Evolutionary conservation across 2,329 filamentous ascomycete species (phyloP), one percentile per base, ranked within the genome.

Genomic region (Chaetomiaceae sp.): DNA sequence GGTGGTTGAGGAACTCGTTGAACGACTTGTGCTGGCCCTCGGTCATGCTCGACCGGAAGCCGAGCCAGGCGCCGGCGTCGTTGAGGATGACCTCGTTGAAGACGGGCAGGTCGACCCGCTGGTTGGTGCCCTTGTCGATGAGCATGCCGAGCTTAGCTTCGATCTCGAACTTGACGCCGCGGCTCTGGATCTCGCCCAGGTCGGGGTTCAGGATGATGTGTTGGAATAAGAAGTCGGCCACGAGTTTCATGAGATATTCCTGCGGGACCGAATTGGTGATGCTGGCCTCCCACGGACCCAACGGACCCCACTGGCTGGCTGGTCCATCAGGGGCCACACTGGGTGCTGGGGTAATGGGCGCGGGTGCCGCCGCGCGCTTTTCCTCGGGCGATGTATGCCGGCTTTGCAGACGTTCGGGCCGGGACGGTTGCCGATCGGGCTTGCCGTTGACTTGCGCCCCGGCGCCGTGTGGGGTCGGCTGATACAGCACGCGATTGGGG

Each of bases 71-170:
- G 17, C 73, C 71, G 19, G 73, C 76, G 26, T 80, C 75, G 38
- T 73, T 71, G 17, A 95, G 65, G 6, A 94, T 70, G 38, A 79
- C 84, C 62, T 93, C 86, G 1, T 86, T 83, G 18, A 75, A 65
- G 4, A 93, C 74, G 6, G 80, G 79, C 9, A 90, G 67, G 9
- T 76, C 69, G 20, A 90, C 69, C n/a, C 88, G 77, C 38, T 82
- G 73, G 47, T 84, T 79, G 6, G 80, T 86, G 50, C 83, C 78
- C 60, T 80, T 81, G 62, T 88, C 83, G 47, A 91, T 78, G 12
- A 97, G 74, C 20, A 81, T 84, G 15, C 93, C 93, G 38, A 97
- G 73, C 65, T 97, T 97, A 9, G 89, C 93, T 68, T 98, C 93
- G 45, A 98, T 86, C 66, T 98, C 93, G 43, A 96, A 82, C 50